Base-by-base conservation (phyloP, 345 rosid genomes). In the Bruguiera sexangula region DNA sequence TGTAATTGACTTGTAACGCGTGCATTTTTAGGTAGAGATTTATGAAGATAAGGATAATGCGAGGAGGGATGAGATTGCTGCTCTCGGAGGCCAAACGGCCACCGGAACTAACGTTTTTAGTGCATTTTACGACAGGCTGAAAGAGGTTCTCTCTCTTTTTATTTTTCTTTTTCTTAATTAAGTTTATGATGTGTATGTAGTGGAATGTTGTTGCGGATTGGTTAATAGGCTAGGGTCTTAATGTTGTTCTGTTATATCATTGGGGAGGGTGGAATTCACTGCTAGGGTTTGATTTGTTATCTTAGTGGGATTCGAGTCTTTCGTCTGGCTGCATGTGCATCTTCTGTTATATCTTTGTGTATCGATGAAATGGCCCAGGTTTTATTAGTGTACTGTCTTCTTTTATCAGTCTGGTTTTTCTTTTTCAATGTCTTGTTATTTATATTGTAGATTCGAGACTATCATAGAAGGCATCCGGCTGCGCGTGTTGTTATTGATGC, bases 41-140 rank as follows among this genome's bases (percentile, higher is more conserved):
- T 92, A 96, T 60, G 98, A 85, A 69, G 99, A 92, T 80, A 85
- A 80, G 61, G 99, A 96, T 69, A 76, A 71, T 70, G 96, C 97
- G 0, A 85, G 99, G 84, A 94, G 87, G 69, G 97, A 90, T 43
- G 99, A 96, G 84, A 92, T 90, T 70, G 93, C 90, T 1, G 97
- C 91, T 65, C 96, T 96, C 56, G 99, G 97, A 63, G 99, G 97
- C 57, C 91, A 84, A 73, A 84, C 92, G 20, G 91, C 89, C 0
- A 74, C 83, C 0, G 96, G 98, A 72, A 83, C 82, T 9, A 92
- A 89, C 60, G 93, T 88, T 32, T 92, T 82, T 51, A 89, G 92
- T 72, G 92, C 90, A 0, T 96, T 92, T 71, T 92, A 96, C 70
- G 98, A 96, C 79, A 87, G 96, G 66, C 70, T 96, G 73, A 96